Evolutionary conservation across 2,329 filamentous ascomycete genomes (phyloP), one percentile per base, ranked within the genome.

Genomic region (Sarocladium strictum): DNA sequence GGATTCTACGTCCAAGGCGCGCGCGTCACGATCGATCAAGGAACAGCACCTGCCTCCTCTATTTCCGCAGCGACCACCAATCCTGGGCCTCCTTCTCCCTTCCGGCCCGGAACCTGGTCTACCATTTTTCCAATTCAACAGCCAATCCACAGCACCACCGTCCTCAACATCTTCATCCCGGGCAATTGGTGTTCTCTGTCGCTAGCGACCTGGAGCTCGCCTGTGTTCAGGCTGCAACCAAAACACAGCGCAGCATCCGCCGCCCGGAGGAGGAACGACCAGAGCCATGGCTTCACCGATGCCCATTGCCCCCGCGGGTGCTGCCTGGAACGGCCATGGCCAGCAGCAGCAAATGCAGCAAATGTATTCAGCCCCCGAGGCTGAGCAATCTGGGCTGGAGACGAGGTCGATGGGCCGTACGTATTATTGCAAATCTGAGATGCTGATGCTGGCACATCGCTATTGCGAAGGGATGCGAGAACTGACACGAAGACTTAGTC

Each of bases 331-430:
- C 58, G 59, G 57, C 57, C 61, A 63, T 54, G 56, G 59, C 58
- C 64, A 68, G 57, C 58, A 51, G 26, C 47, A 51, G 49, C 65
- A 51, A 19, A 51, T 51, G 47, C 47, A 53, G 32, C 50, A 53
- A 49, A 66, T 65, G 65, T 64, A 60, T 58, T 60, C 61, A 55
- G 53, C 61, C 23, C 65, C 59, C 54, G 64, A 68, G 37, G 53
- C 59, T 35, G 75, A 75, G 53, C 75, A 77, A 50, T 64, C 67
- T 60, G 83, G 81, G 58, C 71, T 85, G 56, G 79, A 82, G 65
- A 67, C 80, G 67, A 82, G 79, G 64, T 74, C 77, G 40, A 87
- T 89, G 83, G 84, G 84, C 72, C 77, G 85, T 88, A 82, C 68
- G 84, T 74, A 55, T 51, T 55, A 19, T 45, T n/a, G n/a, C n/a